These are phyloP conservation scores for Dendrocalamus sinicus DNA, from an alignment of 176 grass and related monocot genomes.

Conservation along the genomic window DNA sequence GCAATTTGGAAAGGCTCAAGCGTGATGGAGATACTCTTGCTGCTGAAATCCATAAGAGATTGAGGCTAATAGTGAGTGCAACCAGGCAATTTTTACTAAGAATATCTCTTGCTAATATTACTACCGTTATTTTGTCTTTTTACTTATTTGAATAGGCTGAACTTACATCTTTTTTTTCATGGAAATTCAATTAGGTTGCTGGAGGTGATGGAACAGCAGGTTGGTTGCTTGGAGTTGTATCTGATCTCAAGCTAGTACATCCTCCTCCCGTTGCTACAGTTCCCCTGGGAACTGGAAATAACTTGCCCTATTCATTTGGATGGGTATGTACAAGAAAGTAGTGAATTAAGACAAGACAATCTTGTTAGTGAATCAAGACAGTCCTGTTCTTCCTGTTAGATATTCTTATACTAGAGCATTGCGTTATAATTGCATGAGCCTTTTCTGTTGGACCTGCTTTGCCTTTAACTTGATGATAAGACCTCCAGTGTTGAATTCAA, in stretches of 20 bases:
- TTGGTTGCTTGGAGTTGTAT: constrained; percentile 96
- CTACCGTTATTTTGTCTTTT: constrained; percentile 20
- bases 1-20: constrained; percentile 80
- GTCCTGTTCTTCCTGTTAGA: background rate
- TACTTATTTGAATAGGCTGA: constrained; percentile 31
- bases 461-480: constrained; percentile 5
- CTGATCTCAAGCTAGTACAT: constrained; percentile 80
- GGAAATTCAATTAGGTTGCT: constrained; percentile 77
- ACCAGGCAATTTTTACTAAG: constrained; percentile 18
- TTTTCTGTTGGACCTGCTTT: constrained; percentile 33
- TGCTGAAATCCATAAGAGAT: constrained; percentile 64
- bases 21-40: constrained; percentile 68
- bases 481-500: constrained; percentile 14
- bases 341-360: background rate
- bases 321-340: constrained; percentile 72
- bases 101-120: constrained; percentile 40
- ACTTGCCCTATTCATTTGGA: constrained; percentile 94
- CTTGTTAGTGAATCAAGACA: background rate
- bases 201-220: constrained; percentile 92
- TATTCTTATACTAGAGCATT: background rate
- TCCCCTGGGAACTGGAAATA: constrained; percentile 98
- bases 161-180: constrained; percentile 27
- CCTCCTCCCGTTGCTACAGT: constrained; percentile 86
- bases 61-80: constrained; percentile 91
- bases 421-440: constrained; percentile 16